Conservation (phyloP, 2,329 filamentous ascomycete genomes). For the Aschersonia sp. region DNA sequence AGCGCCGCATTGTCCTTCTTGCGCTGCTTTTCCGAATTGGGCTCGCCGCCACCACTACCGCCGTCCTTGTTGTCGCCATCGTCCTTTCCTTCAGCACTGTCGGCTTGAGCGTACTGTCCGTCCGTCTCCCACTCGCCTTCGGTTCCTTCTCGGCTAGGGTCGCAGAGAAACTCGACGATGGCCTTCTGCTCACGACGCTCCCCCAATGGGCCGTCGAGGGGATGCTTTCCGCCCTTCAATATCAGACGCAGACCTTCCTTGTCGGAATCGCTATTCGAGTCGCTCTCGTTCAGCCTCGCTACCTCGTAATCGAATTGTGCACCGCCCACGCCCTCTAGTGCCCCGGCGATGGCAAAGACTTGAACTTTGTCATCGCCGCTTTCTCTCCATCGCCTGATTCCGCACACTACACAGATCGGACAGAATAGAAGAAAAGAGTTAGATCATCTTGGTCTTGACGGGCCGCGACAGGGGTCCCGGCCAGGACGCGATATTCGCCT, state of each 20-base stretch:
- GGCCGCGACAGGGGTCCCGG: no score
- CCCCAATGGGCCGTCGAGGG: constrained; percentile 32
- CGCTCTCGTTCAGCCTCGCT: constrained; percentile 49
- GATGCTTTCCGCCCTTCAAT: constrained; percentile 44
- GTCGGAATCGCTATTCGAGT: constrained; percentile 47
- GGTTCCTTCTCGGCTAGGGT: constrained; percentile 53
- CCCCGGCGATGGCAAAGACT: constrained; percentile 62
- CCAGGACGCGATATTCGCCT: constrained; percentile 8
- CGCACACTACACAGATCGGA: constrained; percentile 47
- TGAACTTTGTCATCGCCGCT: constrained; percentile 33
- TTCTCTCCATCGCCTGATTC: constrained; percentile 45
- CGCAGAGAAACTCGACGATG: constrained; percentile 75
- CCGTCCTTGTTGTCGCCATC: constrained; percentile 18
- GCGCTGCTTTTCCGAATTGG: constrained; percentile 31
- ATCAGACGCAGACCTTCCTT: constrained; percentile 60
- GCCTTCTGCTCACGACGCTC: constrained; percentile 51
- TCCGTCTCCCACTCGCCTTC: constrained; percentile 53
- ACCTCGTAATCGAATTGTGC: constrained; percentile 48
- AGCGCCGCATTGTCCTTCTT: constrained; percentile 47
- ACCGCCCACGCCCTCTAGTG: constrained; percentile 44
- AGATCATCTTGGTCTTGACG: no score
- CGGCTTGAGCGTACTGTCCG: constrained; percentile 5
- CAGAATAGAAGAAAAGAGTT: no score
- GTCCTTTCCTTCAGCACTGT: constrained; percentile 10
- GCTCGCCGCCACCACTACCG: constrained; percentile 22